Conservation (phyloP, 2,329 filamentous ascomycete genomes). For the Aaosphaeria pasadenensis region DNA sequence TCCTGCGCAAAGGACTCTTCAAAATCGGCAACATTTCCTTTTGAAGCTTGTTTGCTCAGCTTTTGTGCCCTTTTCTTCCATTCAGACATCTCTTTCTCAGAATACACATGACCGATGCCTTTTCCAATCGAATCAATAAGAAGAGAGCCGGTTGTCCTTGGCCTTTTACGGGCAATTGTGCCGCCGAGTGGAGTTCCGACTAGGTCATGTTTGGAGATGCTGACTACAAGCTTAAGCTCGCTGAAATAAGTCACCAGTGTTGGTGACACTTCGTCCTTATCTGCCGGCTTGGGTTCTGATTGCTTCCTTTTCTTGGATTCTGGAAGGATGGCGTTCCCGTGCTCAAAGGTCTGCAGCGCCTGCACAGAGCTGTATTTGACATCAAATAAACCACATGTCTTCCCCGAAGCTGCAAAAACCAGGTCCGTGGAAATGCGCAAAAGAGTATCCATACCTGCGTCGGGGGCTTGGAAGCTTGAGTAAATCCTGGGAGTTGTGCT, state of each 20-base stretch:
- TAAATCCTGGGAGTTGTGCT: constrained; percentile 60
- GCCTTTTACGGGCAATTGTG: constrained; percentile 31
- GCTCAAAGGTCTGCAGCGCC: constrained; percentile 37
- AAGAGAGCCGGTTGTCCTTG: constrained; percentile 49
- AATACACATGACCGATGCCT: constrained; percentile 44
- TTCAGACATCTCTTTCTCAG: neutral
- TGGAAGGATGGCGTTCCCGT: constrained; percentile 14
- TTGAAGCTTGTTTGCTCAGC: constrained; percentile 35
- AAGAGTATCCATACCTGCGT: constrained; percentile 59
- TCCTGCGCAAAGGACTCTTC: constrained; percentile 39
- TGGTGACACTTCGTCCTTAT: constrained; percentile 42
- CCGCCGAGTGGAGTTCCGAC: constrained; percentile 60
- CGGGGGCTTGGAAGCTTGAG: constrained; percentile 49
- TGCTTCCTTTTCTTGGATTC: constrained; percentile 34
- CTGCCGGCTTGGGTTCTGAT: constrained; percentile 28
- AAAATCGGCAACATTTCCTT: constrained; percentile 39
- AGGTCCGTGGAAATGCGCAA: constrained; percentile 65
- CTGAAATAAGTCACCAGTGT: constrained; percentile 53
- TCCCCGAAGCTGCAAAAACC: constrained; percentile 58
- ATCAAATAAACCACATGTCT: constrained; percentile 59
- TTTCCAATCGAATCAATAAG: constrained; percentile 73
- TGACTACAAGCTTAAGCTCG: constrained; percentile 65
- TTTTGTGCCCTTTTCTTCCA: constrained; percentile 19
- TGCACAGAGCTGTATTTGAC: constrained; percentile 60
- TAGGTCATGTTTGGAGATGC: constrained; percentile 61